Base-by-base conservation (phyloP, 352 stramenopile genomes). In the Globisporangium nodosum region DNA sequence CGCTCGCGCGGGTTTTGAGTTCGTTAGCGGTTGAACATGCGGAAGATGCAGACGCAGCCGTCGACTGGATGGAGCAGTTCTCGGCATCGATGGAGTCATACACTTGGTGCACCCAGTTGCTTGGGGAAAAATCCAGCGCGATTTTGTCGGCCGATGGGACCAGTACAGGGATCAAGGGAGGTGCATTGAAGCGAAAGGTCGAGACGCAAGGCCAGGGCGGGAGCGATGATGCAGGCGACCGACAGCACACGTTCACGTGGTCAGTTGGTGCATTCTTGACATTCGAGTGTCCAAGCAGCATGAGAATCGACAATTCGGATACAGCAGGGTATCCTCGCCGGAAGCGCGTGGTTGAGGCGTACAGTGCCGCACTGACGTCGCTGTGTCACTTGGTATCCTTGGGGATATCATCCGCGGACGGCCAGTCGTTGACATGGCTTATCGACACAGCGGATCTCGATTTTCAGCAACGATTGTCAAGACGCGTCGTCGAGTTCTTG, bases 51-150 rank as follows among this genome's bases (percentile, higher is more conserved):
- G 54, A 58, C 15, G 64, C 72, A 54, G 61, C 55, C 3, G 43
- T 82, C 43, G 65, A 74, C n/a, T 92, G 82, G 82, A 64, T 88
- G 50, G 68, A 88, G 42, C 78, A 88, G 31, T 58, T 92, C 37
- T 68, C 65, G 48, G 82, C 79, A 5, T 89, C 78, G 16, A 50
- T 78, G 12, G 79, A 90, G 21, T 78, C 65, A 45, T 89, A 73
- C 40, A 55, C 63, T 21, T 92, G 82, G 82, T 85, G 65, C 53
- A 61, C 66, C 15, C 61, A 73, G 20, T 54, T 88, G 2, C 60
- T 92, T 15, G 78, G 68, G 20, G 65, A 71, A 7, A 64, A 75
- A 3, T 56, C 68, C 11, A 51, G 52, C 16, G 31, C 8, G 13
- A 54, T 78, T 31, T 55, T 82, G 48, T 49, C 52, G 33, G n/a